phyloP scores from a whole-genome alignment of 495 filamentous ascomycete genomes.

The Penicillium diatomitis region DNA sequence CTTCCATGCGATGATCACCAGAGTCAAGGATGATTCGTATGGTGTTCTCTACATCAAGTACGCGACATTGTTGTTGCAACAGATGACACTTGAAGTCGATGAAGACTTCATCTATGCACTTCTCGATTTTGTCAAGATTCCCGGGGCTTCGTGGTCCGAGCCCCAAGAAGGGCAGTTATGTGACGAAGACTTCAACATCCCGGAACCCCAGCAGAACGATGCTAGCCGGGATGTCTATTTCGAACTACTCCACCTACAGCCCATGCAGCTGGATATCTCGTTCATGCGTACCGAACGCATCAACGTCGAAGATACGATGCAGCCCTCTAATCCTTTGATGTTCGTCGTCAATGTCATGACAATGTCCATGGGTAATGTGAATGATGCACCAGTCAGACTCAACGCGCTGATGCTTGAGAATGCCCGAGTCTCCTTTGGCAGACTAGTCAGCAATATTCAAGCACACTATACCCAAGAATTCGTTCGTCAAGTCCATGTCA shows the following conservation, averaged over 20 bases:
- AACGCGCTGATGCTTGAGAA: slow-evolving; percentile 95
- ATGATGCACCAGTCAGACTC: slow-evolving; percentile 86
- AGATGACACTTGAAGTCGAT: slow-evolving; percentile 97
- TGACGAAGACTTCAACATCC: slow-evolving; percentile 82
- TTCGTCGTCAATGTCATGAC: slow-evolving; percentile 97
- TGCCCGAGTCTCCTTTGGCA: slow-evolving; percentile 76
- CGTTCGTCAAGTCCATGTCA: slow-evolving; percentile 91
- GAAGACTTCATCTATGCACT: slow-evolving; percentile 97
- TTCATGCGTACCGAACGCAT: slow-evolving; percentile 95
- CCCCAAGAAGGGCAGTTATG: slow-evolving; percentile 75
- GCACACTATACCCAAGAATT: slow-evolving; percentile 95
- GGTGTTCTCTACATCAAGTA: slow-evolving; percentile 99
- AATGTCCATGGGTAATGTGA: slow-evolving; percentile 98
- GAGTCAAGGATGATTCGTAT: slow-evolving; percentile 96
- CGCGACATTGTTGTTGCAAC: slow-evolving; percentile 83
- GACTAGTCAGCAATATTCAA: slow-evolving; percentile 74
- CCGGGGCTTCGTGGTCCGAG: slow-evolving; percentile 86
- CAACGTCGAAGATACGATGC: slow-evolving; percentile 83
- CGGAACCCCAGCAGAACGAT: slow-evolving; percentile 78
- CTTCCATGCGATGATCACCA: slow-evolving; percentile 79
- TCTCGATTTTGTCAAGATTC: slow-evolving; percentile 89
- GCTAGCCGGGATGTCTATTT: slow-evolving; percentile 92
- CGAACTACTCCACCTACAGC: slow-evolving; percentile 90
- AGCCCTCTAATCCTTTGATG: slow-evolving; percentile 88
- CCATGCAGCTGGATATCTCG: slow-evolving; percentile 94